Evolutionary conservation across 2,329 filamentous ascomycete species (phyloP), one percentile per base, ranked within the genome.

Genomic region (Alternaria conjuncta): DNA sequence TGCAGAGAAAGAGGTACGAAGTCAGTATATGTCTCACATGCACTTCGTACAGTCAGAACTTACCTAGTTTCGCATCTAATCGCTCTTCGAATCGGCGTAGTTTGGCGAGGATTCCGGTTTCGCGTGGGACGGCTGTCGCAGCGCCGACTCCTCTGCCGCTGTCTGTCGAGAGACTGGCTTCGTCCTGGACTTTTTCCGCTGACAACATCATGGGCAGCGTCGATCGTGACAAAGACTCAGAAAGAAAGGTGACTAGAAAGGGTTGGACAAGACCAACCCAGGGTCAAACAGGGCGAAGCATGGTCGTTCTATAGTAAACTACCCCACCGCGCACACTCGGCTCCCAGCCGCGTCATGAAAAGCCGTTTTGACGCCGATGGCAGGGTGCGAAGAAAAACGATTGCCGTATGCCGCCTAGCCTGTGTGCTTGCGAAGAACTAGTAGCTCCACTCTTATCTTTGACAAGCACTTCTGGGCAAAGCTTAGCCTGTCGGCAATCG

Each of bases 21-120:
- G 7, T 36, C 6, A 36, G 30, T 36, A 36, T 15, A 36, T 36
- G 30, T 36, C 30, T 36, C 30, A 36, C 3, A 15, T 36, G 30
- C 30, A 36, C 30, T 36, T 36, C 30, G 30, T 36, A 36, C 30
- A 36, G 30, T 15, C 30, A 36, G 13, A 36, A 36, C 13, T 36
- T 36, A 36, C 30, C 71, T 26, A 73, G 61, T 46, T 68, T 71
- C 15, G 62, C 56, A 15, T 74, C 71, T n/a, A 74, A 47, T 13
- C 41, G 64, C 9, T 67, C 66, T 62, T 74, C 71, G 21, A 74
- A 67, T 0, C 50, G 57, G 46, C 70, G 68, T 21, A 74, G 54
- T 11, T 51, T 64, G 32, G 61, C 69, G 36, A 74, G 28, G 25
- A 72, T 20, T 6, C 71, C 66, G 13, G 44, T 59, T 15, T 74